Conservation (phyloP, 23 red algal genomes). For the Gracilaria domingensis region DNA sequence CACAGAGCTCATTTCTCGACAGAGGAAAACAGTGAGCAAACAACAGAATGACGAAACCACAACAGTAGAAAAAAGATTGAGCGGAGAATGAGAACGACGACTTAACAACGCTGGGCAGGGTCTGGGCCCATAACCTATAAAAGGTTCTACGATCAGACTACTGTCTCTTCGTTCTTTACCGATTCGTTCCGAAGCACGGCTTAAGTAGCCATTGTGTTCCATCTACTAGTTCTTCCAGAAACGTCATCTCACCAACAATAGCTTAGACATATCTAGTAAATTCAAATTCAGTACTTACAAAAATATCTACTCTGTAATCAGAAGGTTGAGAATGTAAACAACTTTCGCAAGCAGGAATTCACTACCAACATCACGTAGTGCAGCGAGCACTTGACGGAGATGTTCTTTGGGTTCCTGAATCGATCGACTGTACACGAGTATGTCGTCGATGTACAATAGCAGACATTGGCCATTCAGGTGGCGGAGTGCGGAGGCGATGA, state of each 20-base stretch:
- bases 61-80: background rate
- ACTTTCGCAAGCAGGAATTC: no score
- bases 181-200: no score
- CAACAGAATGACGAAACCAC: background rate
- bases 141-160: background rate
- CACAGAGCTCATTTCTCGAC: background rate
- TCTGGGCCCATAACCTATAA: constrained; percentile 24
- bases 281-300: no score
- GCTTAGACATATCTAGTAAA: no score
- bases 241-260: no score
- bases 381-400: background rate
- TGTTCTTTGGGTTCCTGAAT: background rate
- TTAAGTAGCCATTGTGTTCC: no score
- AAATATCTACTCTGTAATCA: no score
- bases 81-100: background rate
- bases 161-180: no score
- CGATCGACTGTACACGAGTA: background rate
- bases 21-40: background rate
- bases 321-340: no score
- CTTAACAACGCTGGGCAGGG: background rate
- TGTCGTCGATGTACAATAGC: background rate
- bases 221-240: no score
- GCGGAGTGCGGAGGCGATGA: background rate
- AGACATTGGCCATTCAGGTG: background rate
- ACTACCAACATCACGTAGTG: no score